Percentiles rank a stretch among this genome's conserved stretches.
Evolutionary conservation across 208 protist species (phyloP).

Genomic region (Naegleria fowleri): DNA sequence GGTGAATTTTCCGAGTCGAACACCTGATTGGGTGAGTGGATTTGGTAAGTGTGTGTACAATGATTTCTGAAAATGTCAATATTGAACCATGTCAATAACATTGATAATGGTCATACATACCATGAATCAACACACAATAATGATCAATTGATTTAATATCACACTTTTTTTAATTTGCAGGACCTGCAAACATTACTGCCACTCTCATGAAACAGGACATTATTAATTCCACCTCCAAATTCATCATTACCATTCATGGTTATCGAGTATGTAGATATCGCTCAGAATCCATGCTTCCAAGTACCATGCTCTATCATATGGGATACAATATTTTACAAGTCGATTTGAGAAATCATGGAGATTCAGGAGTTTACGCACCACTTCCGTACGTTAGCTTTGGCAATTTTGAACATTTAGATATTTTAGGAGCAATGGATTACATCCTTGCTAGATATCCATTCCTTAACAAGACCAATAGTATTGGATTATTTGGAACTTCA

Average conservation of each 20-base stretch:
- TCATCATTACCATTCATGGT: neutral
- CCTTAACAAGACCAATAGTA: neutral
- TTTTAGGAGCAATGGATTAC: neutral
- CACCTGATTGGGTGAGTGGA: neutral
- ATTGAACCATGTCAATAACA: too few relatives aligned
- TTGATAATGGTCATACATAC: too few relatives aligned
- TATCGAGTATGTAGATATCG: neutral
- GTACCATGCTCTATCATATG: neutral
- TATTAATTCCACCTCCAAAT: neutral
- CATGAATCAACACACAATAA: too few relatives aligned
- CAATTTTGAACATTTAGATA: neutral
- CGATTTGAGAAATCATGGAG: slow-evolving; percentile 24
- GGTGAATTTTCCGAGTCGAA: neutral
- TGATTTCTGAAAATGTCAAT: neutral
- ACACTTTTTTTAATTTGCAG: too few relatives aligned
- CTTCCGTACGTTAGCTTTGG: neutral
- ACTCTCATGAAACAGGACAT: neutral
- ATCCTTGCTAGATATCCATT: neutral
- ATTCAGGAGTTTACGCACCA: neutral
- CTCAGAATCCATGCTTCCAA: neutral
- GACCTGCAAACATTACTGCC: neutral
- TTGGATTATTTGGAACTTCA: neutral
- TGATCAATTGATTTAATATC: too few relatives aligned
- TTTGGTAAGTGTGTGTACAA: neutral
- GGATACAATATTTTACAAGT: neutral